Evolutionary conservation across 192 early-diverging fungal species (phyloP).

Genomic region (Backusella australiensis): DNA sequence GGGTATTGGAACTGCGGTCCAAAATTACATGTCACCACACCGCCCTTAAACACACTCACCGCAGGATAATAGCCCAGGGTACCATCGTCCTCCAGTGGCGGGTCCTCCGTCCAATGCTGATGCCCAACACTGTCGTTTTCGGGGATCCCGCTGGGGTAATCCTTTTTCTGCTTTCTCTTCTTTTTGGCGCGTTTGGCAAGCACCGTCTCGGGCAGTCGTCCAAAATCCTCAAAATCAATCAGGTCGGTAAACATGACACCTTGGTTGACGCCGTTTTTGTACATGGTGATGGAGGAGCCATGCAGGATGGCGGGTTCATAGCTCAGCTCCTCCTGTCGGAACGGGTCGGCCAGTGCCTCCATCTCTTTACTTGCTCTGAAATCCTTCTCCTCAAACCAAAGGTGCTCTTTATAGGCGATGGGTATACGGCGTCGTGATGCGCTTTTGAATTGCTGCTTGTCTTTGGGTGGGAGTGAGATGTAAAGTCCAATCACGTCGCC

Average conservation of each 20-base stretch:
- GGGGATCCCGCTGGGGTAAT: constrained; percentile 1
- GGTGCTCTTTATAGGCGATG: constrained; percentile 51
- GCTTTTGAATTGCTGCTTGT: constrained; percentile 37
- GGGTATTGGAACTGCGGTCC: constrained; percentile 62
- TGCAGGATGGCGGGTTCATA: constrained; percentile 30
- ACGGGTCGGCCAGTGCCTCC: constrained; percentile 46
- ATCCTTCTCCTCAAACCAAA: constrained; percentile 57
- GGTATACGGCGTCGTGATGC: constrained; percentile 45
- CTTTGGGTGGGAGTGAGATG: constrained; percentile 49
- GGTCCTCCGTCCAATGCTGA: constrained; percentile 42
- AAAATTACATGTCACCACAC: constrained; percentile 59
- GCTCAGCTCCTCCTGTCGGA: constrained; percentile 2
- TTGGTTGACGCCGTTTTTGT: constrained; percentile 62
- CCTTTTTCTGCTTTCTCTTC: constrained; percentile 16
- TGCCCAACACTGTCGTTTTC: constrained; percentile 26
- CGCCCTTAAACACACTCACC: constrained; percentile 61
- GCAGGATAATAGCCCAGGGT: constrained; percentile 65
- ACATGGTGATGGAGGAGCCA: constrained; percentile 58
- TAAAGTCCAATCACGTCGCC: constrained; percentile 66
- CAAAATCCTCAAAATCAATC: constrained; percentile 39
- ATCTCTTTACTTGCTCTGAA: constrained; percentile 50
- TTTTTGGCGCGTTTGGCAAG: constrained; percentile 20
- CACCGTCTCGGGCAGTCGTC: constrained; percentile 20
- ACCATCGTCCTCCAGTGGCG: constrained; percentile 55
- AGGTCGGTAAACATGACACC: constrained; percentile 57